Evolutionary conservation across 306 rosid genomes (phyloP).

Genomic region (Elaeagnus macrophylla): DNA sequence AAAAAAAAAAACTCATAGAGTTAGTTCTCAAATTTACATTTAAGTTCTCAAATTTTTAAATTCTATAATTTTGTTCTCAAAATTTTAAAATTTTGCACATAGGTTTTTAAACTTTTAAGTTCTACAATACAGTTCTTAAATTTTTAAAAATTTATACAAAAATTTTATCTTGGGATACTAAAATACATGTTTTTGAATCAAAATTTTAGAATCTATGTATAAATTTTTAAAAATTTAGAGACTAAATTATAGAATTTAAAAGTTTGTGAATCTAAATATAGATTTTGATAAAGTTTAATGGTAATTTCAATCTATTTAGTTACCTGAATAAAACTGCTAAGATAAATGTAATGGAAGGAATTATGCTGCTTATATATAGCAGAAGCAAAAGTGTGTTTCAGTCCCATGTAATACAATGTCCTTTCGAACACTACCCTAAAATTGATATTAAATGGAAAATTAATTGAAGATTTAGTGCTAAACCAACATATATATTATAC

Average conservation of each 20-base stretch:
- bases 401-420: not conserved
- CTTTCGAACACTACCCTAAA: not conserved
- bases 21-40: no score
- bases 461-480: not conserved
- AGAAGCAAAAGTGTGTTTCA: not conserved
- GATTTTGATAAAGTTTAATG: not conserved
- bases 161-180: no score
- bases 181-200: no score
- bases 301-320: not conserved
- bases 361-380: not conserved
- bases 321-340: not conserved
- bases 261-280: no score
- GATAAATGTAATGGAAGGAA: not conserved
- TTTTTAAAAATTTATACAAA: no score
- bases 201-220: no score
- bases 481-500: not conserved
- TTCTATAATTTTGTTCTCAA: no score
- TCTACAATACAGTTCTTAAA: no score
- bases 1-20: no score
- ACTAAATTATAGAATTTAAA: no score
- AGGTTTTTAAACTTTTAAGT: not conserved
- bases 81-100: not conserved
- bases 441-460: not conserved
- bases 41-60: no score
- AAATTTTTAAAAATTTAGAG: no score